Evolutionary conservation across 768 basidiomycete genomes (phyloP).

Genomic region (Russula griseocarnosa): DNA sequence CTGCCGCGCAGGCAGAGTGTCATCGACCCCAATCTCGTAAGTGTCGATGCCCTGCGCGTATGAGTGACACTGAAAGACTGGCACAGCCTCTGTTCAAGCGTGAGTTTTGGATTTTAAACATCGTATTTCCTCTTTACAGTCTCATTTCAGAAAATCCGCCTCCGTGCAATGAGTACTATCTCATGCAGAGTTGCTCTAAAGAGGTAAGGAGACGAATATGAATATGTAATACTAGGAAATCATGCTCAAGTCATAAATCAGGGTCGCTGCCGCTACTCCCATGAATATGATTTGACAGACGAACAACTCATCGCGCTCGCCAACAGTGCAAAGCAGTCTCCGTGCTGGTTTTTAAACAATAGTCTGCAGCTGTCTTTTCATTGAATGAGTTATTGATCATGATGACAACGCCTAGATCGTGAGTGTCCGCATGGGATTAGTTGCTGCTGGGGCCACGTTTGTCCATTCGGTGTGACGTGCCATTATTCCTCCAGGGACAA

Average conservation of each 20-base stretch:
- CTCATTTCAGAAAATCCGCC: constrained; percentile 63
- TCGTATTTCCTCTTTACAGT: constrained; percentile 17
- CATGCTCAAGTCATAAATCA: constrained; percentile 17
- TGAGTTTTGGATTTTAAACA: constrained; percentile 6
- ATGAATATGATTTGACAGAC: constrained; percentile 67
- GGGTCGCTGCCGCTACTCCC: constrained; percentile 73
- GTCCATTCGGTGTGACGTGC: constrained; percentile 58
- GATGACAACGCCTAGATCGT: constrained; percentile 43
- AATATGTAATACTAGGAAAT: neutral
- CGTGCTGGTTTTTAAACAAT: constrained; percentile 80
- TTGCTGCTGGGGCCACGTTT: constrained; percentile 83
- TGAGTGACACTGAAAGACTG: neutral
- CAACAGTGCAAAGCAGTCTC: constrained; percentile 77
- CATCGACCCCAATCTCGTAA: constrained; percentile 40
- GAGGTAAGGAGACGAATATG: constrained; percentile 38
- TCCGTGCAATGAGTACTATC: constrained; percentile 80
- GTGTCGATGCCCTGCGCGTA: neutral
- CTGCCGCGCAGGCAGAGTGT: constrained; percentile 7
- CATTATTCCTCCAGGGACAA: constrained; percentile 72
- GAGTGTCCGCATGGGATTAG: constrained; percentile 69
- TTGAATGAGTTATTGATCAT: neutral
- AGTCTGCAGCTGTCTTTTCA: constrained; percentile 40
- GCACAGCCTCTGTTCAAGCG: constrained; percentile 23
- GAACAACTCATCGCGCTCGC: constrained; percentile 71
- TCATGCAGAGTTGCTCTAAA: constrained; percentile 75